phyloP scores from a whole-genome alignment of 129 eudicot genomes.

The Centella asiatica region DNA sequence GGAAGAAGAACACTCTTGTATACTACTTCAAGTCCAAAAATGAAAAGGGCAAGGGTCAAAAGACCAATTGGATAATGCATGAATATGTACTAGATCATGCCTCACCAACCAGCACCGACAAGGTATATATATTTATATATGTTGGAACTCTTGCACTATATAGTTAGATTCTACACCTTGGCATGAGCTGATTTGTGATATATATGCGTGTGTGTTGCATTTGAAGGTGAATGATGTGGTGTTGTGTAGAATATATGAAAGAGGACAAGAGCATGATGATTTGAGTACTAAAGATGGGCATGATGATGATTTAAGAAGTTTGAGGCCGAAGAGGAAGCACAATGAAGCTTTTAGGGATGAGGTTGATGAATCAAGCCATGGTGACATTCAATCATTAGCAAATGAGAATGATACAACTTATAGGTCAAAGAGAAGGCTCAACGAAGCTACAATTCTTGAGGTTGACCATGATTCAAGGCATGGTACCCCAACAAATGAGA shows the following conservation, averaged over 20 bases:
- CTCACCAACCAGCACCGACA: not conserved
- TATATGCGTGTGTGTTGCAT: not conserved
- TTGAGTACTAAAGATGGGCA: too few relatives aligned
- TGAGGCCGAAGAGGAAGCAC: not conserved
- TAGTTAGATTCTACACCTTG: too few relatives aligned
- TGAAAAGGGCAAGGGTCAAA: not conserved
- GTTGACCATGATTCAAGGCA: too few relatives aligned
- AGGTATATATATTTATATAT: not conserved
- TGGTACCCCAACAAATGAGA: too few relatives aligned
- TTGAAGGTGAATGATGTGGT: not conserved
- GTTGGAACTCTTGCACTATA: too few relatives aligned
- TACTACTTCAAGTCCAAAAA: not conserved
- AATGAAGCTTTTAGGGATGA: not conserved
- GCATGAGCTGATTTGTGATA: too few relatives aligned
- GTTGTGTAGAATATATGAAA: constrained; percentile 4
- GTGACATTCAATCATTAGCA: too few relatives aligned
- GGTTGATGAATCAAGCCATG: not conserved
- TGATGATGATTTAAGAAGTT: not conserved
- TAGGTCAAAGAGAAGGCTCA: too few relatives aligned
- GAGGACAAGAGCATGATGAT: not conserved
- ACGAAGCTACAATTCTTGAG: too few relatives aligned
- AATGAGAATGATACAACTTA: too few relatives aligned
- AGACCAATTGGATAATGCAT: constrained; percentile 4
- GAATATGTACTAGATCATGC: not conserved
- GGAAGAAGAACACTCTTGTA: constrained; percentile 2